phyloP scores from a whole-genome alignment of 163 green algal species.

The Chlorella variabilis region DNA sequence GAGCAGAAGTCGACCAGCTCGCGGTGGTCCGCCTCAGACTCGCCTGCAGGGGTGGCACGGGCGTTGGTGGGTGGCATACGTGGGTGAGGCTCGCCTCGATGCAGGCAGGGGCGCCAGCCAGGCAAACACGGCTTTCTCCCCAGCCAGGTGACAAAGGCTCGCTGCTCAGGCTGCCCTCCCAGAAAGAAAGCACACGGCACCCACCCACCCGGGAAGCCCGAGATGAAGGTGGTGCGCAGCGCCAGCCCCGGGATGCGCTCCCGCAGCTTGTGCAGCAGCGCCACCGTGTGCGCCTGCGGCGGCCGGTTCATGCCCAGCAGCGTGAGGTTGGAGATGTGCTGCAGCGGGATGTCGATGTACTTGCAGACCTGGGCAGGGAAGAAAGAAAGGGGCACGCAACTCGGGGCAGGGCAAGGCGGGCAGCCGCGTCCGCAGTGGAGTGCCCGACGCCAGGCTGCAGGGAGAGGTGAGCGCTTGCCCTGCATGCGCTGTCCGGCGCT shows the following conservation, averaged over 20 bases:
- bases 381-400: too few species aligned
- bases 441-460: too few species aligned
- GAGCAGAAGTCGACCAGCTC: slow-evolving; percentile 80
- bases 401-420: too few species aligned
- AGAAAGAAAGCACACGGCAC: too few species aligned
- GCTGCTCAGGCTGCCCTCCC: neutral
- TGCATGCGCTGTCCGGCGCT: too few species aligned
- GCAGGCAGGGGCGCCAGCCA: too few species aligned
- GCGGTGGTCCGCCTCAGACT: slow-evolving; percentile 78
- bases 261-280: slow-evolving; percentile 82
- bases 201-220: slow-evolving; percentile 73
- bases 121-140: too few species aligned
- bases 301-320: slow-evolving; percentile 90
- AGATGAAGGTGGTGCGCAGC: slow-evolving; percentile 92
- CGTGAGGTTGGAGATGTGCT: slow-evolving; percentile 91
- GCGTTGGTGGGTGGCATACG: too few species aligned
- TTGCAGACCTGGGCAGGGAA: slow-evolving; percentile 81
- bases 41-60: slow-evolving; percentile 50
- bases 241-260: slow-evolving; percentile 83
- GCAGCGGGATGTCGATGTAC: slow-evolving; percentile 96
- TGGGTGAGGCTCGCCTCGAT: too few species aligned
- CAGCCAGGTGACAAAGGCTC: too few species aligned
- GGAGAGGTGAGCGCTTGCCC: too few species aligned
- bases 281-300: slow-evolving; percentile 69
- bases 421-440: too few species aligned